Conservation (phyloP, 140 eudicot species). For the Cichorium intybus region DNA sequence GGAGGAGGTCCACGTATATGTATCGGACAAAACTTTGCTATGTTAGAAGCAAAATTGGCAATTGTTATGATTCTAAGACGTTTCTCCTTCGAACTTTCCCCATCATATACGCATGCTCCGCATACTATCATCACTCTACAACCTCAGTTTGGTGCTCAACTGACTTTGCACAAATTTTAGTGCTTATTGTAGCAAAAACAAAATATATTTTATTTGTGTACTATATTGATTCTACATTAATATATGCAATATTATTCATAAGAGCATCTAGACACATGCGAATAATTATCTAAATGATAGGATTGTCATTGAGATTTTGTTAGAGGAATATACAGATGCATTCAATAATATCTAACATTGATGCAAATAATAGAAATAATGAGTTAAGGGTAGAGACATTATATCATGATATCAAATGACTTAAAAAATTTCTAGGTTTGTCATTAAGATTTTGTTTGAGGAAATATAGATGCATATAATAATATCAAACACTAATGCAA, state of each 20-base stretch:
- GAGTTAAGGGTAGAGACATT: too few relatives aligned
- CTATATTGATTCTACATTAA: neutral
- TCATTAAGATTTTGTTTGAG: too few relatives aligned
- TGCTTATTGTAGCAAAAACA: neutral
- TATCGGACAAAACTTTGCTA: conserved; percentile 14
- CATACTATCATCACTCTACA: conserved; percentile 16
- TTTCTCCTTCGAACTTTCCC: conserved; percentile 12
- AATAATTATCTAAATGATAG: too few relatives aligned
- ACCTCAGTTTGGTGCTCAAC: conserved; percentile 15
- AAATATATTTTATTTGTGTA: neutral
- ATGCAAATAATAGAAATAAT: too few relatives aligned
- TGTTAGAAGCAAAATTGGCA: conserved; percentile 12
- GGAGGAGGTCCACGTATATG: conserved; percentile 19
- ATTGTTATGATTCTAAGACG: conserved; percentile 11
- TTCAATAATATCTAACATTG: too few relatives aligned
- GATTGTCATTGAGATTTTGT: too few relatives aligned
- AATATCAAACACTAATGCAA: too few relatives aligned
- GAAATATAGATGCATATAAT: too few relatives aligned
- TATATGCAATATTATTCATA: neutral
- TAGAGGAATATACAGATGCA: too few relatives aligned
- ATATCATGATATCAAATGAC: too few relatives aligned
- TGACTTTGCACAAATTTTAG: neutral
- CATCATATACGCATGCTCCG: conserved; percentile 11
- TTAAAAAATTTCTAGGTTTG: too few relatives aligned
- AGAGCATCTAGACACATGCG: too few relatives aligned